Evolutionary conservation across 106 monocot species (phyloP).

Genomic region (Allium sativum): DNA sequence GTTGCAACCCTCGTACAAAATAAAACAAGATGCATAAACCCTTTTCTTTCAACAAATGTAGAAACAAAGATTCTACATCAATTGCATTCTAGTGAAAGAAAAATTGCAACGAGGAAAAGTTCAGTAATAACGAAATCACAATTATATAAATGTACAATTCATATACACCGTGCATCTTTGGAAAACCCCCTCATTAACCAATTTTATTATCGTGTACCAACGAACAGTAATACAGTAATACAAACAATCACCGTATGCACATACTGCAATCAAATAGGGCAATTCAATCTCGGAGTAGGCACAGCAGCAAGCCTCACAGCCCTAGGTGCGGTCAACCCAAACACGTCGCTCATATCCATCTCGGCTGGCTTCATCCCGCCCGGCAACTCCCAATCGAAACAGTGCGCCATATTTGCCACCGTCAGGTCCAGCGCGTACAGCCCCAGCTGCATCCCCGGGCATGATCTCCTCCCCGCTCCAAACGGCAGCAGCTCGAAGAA

Average conservation of each 20-base stretch:
- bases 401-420: conserved; percentile 41
- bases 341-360: conserved; percentile 50
- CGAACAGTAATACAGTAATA: too few species aligned
- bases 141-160: too few species aligned
- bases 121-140: too few species aligned
- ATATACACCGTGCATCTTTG: too few species aligned
- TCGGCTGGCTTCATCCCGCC: conserved; percentile 48
- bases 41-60: too few species aligned
- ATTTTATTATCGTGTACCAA: too few species aligned
- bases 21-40: too few species aligned
- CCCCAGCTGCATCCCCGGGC: conserved; percentile 71
- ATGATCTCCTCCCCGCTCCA: conserved; percentile 52
- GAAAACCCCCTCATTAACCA: too few species aligned
- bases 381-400: conserved; percentile 47
- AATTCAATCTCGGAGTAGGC: conserved; percentile 33
- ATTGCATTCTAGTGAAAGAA: too few species aligned
- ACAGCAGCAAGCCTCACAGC: conserved; percentile 38
- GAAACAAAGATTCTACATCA: too few species aligned
- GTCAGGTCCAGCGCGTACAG: conserved; percentile 45
- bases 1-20: too few species aligned
- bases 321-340: conserved; percentile 52
- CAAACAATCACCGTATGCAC: neutral
- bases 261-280: conserved; percentile 3
- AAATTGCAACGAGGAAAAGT: too few species aligned
- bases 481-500: conserved; percentile 57